These are phyloP conservation scores for Orbilia ellipsospora DNA, from an alignment of 2,329 filamentous ascomycete genomes.

Conservation along the genomic window DNA sequence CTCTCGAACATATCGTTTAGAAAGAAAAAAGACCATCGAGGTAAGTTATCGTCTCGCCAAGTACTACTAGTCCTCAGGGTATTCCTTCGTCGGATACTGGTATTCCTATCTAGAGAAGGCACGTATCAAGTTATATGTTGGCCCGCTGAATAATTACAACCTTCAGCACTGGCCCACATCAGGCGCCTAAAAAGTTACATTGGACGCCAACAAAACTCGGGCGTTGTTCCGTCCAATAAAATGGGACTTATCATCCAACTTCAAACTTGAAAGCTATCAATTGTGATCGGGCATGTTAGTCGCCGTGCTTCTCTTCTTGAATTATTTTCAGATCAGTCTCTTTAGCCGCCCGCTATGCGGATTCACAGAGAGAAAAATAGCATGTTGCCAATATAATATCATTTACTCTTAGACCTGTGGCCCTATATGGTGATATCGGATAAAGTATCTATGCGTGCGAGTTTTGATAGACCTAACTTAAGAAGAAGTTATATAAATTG, in stretches of 20 bases:
- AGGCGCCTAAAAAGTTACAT: constrained; percentile 47
- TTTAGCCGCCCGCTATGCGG: constrained; percentile 28
- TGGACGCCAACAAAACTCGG: constrained; percentile 23
- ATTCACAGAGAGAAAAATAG: not conserved
- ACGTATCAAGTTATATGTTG: not conserved
- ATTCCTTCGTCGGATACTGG: too few species aligned
- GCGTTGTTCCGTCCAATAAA: not conserved
- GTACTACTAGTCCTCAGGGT: too few species aligned
- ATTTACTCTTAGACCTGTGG: too few species aligned
- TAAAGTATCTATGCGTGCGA: too few species aligned
- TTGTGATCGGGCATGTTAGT: constrained; percentile 19
- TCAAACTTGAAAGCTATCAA: not conserved
- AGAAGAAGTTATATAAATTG: too few species aligned
- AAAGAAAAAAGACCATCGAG: too few species aligned
- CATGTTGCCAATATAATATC: too few species aligned
- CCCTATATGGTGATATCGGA: too few species aligned
- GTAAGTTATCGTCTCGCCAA: too few species aligned
- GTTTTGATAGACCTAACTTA: too few species aligned
- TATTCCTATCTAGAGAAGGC: not conserved
- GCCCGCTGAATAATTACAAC: too few species aligned
- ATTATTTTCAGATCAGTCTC: constrained; percentile 4
- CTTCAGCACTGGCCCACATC: not conserved
- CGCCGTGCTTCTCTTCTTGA: constrained; percentile 18
- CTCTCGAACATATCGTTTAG: constrained; percentile 22
- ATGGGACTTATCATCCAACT: not conserved